These are phyloP conservation scores for Pleurotus cornucopiae DNA, from an alignment of 768 basidiomycete species.

Conservation along the genomic window DNA sequence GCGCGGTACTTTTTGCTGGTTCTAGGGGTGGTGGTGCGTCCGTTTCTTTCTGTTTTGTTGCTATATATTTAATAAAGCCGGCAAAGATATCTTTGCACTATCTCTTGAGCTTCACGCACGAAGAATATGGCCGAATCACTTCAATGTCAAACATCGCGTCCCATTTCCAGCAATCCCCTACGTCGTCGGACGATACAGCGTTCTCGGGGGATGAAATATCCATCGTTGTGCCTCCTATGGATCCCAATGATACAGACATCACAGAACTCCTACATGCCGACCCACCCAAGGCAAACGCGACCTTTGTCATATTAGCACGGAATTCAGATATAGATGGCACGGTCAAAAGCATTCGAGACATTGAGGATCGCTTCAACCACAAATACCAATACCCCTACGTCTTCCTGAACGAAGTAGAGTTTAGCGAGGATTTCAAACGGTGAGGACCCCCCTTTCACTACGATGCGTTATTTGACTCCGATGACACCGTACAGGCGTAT, in stretches of 20 bases:
- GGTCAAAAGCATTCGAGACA: constrained; percentile 62
- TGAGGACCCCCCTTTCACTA: constrained; percentile 21
- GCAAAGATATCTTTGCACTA: neutral
- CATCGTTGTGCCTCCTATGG: neutral
- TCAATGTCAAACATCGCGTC: constrained; percentile 3
- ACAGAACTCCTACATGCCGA: neutral
- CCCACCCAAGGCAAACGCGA: constrained; percentile 30
- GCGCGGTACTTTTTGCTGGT: constrained; percentile 3
- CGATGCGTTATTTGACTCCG: neutral
- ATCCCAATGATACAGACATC: neutral
- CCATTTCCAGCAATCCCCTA: neutral
- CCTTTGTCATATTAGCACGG: constrained; percentile 53
- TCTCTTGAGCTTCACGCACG: neutral
- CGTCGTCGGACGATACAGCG: neutral
- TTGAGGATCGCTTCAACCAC: constrained; percentile 83
- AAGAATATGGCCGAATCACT: neutral
- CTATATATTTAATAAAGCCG: constrained; percentile 8
- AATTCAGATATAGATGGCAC: constrained; percentile 64
- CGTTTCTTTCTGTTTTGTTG: neutral
- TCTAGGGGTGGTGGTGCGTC: neutral
- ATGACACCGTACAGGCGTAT: neutral
- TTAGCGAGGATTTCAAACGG: constrained; percentile 72
- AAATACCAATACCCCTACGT: constrained; percentile 79
- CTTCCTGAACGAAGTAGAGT: constrained; percentile 79
- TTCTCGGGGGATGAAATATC: neutral